Percentiles rank a stretch among this genome's conserved stretches.
phyloP scores from a whole-genome alignment of 805 yeast genomes.

The Yueomyces sp. region DNA sequence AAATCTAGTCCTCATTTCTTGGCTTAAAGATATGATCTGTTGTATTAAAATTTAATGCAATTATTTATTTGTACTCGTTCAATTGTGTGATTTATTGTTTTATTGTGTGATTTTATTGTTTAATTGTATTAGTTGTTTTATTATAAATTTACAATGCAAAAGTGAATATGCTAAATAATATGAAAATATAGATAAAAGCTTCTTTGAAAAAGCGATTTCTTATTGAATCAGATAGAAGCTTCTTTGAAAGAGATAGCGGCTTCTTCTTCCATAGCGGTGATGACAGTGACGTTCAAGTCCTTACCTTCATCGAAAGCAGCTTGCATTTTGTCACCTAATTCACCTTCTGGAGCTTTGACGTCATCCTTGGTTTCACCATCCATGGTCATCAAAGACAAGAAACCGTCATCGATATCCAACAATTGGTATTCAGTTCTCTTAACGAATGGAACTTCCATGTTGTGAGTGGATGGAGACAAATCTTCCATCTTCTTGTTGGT shows the following conservation, averaged over 20 bases:
- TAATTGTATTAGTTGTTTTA: too few relatives aligned
- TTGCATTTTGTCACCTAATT: conserved; percentile 87
- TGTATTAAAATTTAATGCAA: too few relatives aligned
- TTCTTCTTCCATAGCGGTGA: conserved; percentile 99
- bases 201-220: too few relatives aligned
- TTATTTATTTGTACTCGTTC: too few relatives aligned
- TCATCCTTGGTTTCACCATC: conserved; percentile 99
- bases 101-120: too few relatives aligned
- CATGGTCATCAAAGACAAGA: conserved; percentile 87
- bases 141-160: too few relatives aligned
- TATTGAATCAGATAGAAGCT: conserved; percentile 43
- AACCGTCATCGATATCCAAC: conserved; percentile 97
- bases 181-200: too few relatives aligned
- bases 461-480: conserved; percentile 99
- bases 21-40: too few relatives aligned
- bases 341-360: conserved; percentile 96
- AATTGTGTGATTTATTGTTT: too few relatives aligned
- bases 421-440: conserved; percentile 91
- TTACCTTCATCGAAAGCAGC: conserved; percentile 94
- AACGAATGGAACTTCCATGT: conserved; percentile 99
- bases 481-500: conserved; percentile 99
- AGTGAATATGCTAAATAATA: too few relatives aligned
- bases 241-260: conserved; percentile 98
- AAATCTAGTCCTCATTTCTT: too few relatives aligned
- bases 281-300: conserved; percentile 92